phyloP scores from a whole-genome alignment of 176 grass and related monocot species.

The Olyra latifolia region DNA sequence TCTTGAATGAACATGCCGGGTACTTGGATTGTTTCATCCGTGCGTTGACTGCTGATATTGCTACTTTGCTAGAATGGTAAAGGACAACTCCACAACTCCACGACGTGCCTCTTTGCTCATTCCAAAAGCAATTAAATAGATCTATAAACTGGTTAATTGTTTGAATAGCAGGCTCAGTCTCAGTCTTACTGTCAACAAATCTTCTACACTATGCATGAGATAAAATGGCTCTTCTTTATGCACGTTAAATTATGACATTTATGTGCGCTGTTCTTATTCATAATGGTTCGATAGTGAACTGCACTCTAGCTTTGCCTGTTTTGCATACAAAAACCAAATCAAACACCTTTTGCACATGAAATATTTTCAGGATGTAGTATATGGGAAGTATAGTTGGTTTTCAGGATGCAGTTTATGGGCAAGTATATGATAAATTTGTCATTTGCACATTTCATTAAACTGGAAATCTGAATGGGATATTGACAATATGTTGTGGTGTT shows the following conservation, averaged over 20 bases:
- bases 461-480: neutral
- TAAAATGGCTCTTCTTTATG: neutral
- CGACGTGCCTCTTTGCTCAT: neutral
- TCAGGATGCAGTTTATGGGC: neutral
- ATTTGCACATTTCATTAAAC: neutral
- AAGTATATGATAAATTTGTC: neutral
- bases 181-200: neutral
- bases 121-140: neutral
- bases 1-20: neutral
- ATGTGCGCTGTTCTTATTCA: slow-evolving; percentile 1
- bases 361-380: neutral
- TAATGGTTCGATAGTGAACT: neutral
- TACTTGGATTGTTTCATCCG: neutral
- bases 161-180: neutral
- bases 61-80: neutral
- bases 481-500: slow-evolving; percentile 3
- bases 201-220: neutral
- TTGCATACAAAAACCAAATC: neutral
- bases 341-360: neutral
- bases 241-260: neutral
- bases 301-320: neutral
- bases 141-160: neutral
- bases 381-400: neutral
- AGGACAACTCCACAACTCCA: neutral
- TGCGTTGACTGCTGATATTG: neutral